Percentiles rank a stretch among this genome's conserved stretches.
phyloP scores from a whole-genome alignment of 257 asterid species.

The Lantana camara region DNA sequence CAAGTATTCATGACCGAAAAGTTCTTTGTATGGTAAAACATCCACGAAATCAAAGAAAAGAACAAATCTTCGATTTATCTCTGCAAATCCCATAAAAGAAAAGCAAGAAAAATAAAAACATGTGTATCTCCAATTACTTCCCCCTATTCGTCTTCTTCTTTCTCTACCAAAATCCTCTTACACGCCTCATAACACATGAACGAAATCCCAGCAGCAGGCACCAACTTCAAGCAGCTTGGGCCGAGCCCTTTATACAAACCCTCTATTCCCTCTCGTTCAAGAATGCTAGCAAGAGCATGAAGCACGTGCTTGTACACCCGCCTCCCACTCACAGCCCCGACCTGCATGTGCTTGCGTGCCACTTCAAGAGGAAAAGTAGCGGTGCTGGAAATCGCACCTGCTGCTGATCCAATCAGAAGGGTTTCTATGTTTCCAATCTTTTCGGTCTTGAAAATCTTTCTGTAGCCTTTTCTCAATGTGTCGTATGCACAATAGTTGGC shows the following conservation, averaged over 20 bases:
- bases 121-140: neutral
- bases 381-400: constrained; percentile 58
- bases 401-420: constrained; percentile 56
- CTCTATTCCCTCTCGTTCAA: constrained; percentile 48
- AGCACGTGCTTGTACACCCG: constrained; percentile 44
- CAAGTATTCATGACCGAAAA: too few relatives aligned
- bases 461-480: constrained; percentile 47
- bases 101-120: too few relatives aligned
- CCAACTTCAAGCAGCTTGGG: constrained; percentile 58
- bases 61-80: neutral
- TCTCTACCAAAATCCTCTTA: constrained; percentile 50
- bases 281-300: constrained; percentile 50
- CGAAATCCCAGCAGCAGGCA: constrained; percentile 64
- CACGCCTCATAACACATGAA: constrained; percentile 61
- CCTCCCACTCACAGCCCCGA: constrained; percentile 55
- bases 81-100: neutral
- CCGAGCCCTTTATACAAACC: constrained; percentile 55
- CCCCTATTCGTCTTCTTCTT: constrained; percentile 33
- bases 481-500: constrained; percentile 55
- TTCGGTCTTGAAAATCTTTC: constrained; percentile 35
- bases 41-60: neutral
- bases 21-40: neutral
- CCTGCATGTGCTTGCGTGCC: constrained; percentile 62
- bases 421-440: constrained; percentile 56
- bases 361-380: constrained; percentile 60